These are phyloP conservation scores for Hypoxylon sp. DNA, from an alignment of 2,329 filamentous ascomycete species.

Conservation along the genomic window DNA sequence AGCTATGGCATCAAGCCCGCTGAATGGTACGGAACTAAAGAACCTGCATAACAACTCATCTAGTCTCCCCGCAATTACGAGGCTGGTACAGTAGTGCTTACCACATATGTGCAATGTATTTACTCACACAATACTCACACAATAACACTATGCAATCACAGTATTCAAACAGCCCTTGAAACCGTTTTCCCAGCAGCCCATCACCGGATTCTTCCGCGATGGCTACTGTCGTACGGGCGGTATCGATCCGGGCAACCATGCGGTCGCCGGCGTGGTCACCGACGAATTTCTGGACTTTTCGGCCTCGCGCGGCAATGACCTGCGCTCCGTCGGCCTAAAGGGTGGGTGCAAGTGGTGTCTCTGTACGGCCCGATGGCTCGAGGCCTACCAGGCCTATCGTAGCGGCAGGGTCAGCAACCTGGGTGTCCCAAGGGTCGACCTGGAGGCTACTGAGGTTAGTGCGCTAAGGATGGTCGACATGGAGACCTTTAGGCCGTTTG, in stretches of 20 bases:
- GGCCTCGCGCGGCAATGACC: constrained; percentile 69
- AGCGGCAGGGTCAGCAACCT: constrained; percentile 54
- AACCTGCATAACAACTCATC: constrained; percentile 36
- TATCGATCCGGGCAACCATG: constrained; percentile 71
- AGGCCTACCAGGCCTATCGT: constrained; percentile 68
- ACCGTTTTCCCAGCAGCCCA: constrained; percentile 68
- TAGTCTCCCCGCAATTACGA: constrained; percentile 41
- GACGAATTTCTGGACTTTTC: constrained; percentile 73
- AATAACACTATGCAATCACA: constrained; percentile 45
- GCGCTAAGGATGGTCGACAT: constrained; percentile 62
- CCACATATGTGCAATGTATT: background rate
- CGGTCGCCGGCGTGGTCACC: constrained; percentile 68
- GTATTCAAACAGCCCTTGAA: constrained; percentile 71
- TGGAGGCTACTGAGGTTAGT: constrained; percentile 66
- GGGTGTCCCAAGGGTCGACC: constrained; percentile 57
- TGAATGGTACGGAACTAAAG: constrained; percentile 32
- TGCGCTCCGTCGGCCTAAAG: constrained; percentile 66
- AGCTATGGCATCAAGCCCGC: constrained; percentile 34
- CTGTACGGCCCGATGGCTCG: constrained; percentile 70
- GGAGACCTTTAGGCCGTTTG: constrained; percentile 64
- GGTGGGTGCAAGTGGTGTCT: constrained; percentile 74
- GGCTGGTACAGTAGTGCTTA: constrained; percentile 26
- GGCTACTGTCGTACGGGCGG: constrained; percentile 68
- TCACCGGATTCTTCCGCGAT: constrained; percentile 72
- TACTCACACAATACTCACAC: constrained; percentile 12